phyloP scores from a whole-genome alignment of 768 basidiomycete genomes.

The Brasilioporus rufonigricans region DNA sequence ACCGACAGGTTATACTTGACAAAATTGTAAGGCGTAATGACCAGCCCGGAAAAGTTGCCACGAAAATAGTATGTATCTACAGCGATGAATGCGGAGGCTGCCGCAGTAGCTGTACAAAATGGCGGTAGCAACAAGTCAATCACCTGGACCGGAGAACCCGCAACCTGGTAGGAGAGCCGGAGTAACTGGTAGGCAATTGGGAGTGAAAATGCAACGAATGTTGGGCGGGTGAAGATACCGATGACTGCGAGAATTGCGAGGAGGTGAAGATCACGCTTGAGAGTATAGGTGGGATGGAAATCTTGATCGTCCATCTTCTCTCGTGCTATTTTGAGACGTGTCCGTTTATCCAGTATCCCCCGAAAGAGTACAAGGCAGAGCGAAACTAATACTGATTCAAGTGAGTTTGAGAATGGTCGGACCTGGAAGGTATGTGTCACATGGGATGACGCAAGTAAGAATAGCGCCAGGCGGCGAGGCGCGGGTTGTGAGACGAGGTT shows the following conservation, averaged over 20 bases:
- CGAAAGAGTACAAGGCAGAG: conserved; percentile 28
- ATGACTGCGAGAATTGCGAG: conserved; percentile 27
- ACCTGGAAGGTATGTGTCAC: conserved; percentile 37
- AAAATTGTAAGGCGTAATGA: conserved; percentile 39
- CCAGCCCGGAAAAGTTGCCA: conserved; percentile 15
- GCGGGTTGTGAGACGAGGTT: conserved; percentile 21
- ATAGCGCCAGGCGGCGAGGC: conserved; percentile 18
- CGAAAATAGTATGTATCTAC: conserved; percentile 36
- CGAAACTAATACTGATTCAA: conserved; percentile 33
- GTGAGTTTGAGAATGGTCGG: conserved; percentile 40
- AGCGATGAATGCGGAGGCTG: conserved; percentile 18
- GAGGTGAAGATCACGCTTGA: conserved; percentile 21
- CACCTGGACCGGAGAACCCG: conserved; percentile 9
- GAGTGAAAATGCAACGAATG: conserved; percentile 34
- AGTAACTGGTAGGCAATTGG: conserved; percentile 32
- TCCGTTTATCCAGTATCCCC: conserved; percentile 10
- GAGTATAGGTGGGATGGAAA: neutral
- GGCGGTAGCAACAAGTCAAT: conserved; percentile 18
- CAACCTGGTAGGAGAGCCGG: conserved; percentile 6
- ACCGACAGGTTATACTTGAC: conserved; percentile 37
- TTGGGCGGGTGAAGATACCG: conserved; percentile 36
- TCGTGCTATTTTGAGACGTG: neutral
- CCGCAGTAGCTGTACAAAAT: conserved; percentile 18
- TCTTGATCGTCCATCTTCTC: neutral
- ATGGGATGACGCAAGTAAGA: conserved; percentile 37